Evolutionary conservation across 192 early-diverging fungal genomes (phyloP).

Genomic region (Endogone sp.): DNA sequence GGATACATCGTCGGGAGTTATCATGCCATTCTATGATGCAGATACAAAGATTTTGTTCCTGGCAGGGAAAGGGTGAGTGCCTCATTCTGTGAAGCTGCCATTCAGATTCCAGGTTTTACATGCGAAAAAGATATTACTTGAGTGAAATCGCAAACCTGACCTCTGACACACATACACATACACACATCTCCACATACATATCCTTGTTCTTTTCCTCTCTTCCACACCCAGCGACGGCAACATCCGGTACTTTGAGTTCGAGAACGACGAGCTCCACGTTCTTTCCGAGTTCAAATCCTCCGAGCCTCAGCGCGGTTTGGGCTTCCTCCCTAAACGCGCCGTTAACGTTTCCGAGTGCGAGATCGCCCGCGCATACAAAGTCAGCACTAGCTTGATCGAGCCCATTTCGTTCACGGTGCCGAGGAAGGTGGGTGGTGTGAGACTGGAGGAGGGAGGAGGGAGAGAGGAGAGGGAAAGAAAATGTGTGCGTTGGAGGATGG

Average conservation of each 20-base stretch:
- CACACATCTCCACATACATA: too few species aligned
- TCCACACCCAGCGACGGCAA: slow-evolving; percentile 96
- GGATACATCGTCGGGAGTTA: slow-evolving; percentile 90
- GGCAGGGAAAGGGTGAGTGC: slow-evolving; percentile 78
- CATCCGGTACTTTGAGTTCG: slow-evolving; percentile 98
- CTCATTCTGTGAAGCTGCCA: not conserved
- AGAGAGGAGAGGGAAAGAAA: not conserved
- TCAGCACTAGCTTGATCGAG: slow-evolving; percentile 83
- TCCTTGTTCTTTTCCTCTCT: too few species aligned
- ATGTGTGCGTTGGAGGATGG: too few species aligned
- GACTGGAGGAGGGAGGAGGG: not conserved
- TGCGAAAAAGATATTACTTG: too few species aligned
- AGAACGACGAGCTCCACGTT: slow-evolving; percentile 86
- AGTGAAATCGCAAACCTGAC: too few species aligned
- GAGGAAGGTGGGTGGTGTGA: slow-evolving; percentile 61
- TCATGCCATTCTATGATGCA: slow-evolving; percentile 96
- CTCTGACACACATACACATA: too few species aligned
- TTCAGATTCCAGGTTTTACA: too few species aligned
- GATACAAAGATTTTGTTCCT: slow-evolving; percentile 91
- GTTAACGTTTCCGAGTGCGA: slow-evolving; percentile 85
- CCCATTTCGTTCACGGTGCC: slow-evolving; percentile 97
- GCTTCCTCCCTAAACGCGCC: slow-evolving; percentile 90
- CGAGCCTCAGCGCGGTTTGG: slow-evolving; percentile 92
- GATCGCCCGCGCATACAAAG: slow-evolving; percentile 92
- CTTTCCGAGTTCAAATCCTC: slow-evolving; percentile 87